Conservation (phyloP, 1,284 basidiomycete species). For the Entoloma clypeatum region DNA sequence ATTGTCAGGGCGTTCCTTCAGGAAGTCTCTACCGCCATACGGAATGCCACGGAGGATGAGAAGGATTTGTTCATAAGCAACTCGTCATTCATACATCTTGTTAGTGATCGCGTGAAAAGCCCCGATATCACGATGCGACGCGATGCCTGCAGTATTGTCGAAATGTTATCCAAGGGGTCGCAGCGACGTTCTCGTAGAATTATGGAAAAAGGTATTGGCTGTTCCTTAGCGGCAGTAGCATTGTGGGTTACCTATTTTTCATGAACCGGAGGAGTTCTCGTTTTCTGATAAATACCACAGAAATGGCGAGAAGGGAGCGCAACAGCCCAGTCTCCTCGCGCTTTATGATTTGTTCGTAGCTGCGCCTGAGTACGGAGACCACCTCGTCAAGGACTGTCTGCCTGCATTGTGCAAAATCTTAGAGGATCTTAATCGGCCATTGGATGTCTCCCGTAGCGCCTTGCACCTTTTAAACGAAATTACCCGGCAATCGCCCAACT, state of each 20-base stretch:
- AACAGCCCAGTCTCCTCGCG: constrained; percentile 12
- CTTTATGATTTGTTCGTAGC: constrained; percentile 13
- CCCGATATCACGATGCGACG: constrained; percentile 10
- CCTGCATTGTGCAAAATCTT: constrained; percentile 16
- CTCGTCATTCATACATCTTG: constrained; percentile 7
- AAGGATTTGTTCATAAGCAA: constrained; percentile 13
- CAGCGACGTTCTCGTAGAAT: constrained; percentile 12
- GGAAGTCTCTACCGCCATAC: constrained; percentile 4
- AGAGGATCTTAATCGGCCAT: constrained; percentile 7
- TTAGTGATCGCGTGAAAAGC: constrained; percentile 12
- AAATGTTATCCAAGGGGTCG: constrained; percentile 13
- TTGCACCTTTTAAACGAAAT: constrained; percentile 11
- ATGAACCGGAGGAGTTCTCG: background rate
- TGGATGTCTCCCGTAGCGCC: constrained; percentile 7
- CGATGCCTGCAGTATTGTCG: constrained; percentile 12
- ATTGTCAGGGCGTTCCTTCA: constrained; percentile 11
- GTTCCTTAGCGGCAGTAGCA: constrained; percentile 10
- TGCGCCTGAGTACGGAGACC: constrained; percentile 15
- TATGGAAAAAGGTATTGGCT: constrained; percentile 16
- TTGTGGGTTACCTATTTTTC: constrained; percentile 5
- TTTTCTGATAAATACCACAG: constrained; percentile 6
- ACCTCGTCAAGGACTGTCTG: constrained; percentile 11
- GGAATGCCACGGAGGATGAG: constrained; percentile 11
- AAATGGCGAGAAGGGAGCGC: constrained; percentile 13
- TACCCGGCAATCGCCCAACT: constrained; percentile 8